Base-by-base conservation (phyloP, 495 filamentous ascomycete species). In the Podospora comata region DNA sequence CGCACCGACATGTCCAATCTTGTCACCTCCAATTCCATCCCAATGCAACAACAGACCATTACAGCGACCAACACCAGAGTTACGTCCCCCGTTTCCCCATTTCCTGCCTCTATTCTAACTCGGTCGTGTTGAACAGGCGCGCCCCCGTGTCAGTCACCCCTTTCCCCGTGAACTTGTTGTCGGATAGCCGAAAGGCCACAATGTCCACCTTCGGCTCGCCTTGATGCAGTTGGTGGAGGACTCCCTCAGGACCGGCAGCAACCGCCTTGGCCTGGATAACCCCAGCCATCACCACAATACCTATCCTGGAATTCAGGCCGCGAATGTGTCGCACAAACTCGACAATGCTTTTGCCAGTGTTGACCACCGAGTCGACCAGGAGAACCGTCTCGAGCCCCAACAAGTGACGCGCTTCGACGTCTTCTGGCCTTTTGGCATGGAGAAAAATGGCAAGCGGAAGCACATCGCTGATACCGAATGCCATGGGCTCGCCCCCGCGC, bases 401-500 rank as follows among this genome's bases (percentile, higher is more conserved):
- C 11, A 91, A 32, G 72, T 87, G 81, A 15, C 82, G 44, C 2
- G 27, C 39, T 65, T 72, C 77, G 65, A 90, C 67, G 60, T 90
- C 84, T 0, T 71, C 67, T 0, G 84, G 76, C 26, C 73, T 4
- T 0, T 75, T 79, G 3, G 86, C 88, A 70, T 91, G 87, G 0
- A 87, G 44, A 67, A 90, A 87, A 73, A 77, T 82, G 16, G 87
- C 85, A 1, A 73, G 67, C 0, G 85, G 84, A 32, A 90, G 85
- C 26, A 79, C 84, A 2, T 87, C 80, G 70, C 73, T 87, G 67
- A 91, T 81, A 5, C 88, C 88, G 5, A 82, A 77, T n/a, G 88
- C 89, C 85, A 91, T 87, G 15, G 88, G 79, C 73, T 89, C 87
- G 28, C 88, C 88, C 20, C 85, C 88, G 32, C 88, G 85, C 88